Evolutionary conservation across 305 asterid genomes (phyloP), one percentile per base, ranked within the genome.

Genomic region (Solanum chacoense): DNA sequence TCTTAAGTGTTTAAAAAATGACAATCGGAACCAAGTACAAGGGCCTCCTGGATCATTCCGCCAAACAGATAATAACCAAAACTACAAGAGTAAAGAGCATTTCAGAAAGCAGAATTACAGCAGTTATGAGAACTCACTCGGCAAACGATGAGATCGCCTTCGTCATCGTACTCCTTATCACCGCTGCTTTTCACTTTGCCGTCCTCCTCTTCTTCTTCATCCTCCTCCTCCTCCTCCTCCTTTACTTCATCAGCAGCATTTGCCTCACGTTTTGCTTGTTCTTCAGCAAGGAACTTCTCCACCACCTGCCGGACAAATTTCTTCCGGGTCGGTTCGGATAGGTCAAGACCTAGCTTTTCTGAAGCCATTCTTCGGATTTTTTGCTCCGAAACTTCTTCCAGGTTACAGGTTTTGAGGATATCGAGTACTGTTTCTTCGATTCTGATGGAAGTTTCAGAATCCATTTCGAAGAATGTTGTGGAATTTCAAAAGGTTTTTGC

Each of bases 311-410:
- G 92, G 4, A 97, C 98, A 45, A 95, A 89, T 86, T 90, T 93
- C 94, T 94, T 97, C 67, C 93, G 91, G 87, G 93, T 74, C 59
- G 96, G 95, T 73, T 93, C 95, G 59, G 98, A 94, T 7, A 97
- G 96, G 90, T 96, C 93, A 80, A 96, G 91, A 4, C 88, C 94
- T 45, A 97, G 95, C 93, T 92, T 93, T 86, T 95, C 96, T 35
- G 99, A 95, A 2, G 98, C 98, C 80, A 94, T 78, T 87, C 94
- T 93, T 32, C 99, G 95, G 93, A 97, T 90, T 94, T 92, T 91
- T 91, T 22, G 94, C 92, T 97, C 99, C n/a, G 98, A 94, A 6
- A 91, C 90, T 81, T 96, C 96, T 85, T 97, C 98, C 96, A 97
- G 92, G 92, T 95, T 92, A 3, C 97, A 92, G 87, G 90, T 89